Percentiles rank a stretch among this genome's conserved stretches.
Conservation (phyloP, 805 yeast species). For the Martiniozyma abietophila region DNA sequence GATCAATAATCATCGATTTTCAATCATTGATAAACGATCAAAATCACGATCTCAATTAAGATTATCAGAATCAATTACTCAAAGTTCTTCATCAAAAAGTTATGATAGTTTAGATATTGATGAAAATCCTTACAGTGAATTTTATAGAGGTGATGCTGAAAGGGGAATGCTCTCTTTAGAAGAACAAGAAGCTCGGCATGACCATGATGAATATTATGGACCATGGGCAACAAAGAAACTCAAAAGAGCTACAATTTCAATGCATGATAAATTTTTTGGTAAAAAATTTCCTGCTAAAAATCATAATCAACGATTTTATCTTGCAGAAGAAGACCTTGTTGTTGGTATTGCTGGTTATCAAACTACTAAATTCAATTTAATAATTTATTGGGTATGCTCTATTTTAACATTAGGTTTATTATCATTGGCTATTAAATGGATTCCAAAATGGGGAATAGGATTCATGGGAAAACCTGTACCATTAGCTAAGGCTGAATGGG, state of each 20-base stretch:
- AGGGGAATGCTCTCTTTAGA: conserved; percentile 12
- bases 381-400: conserved; percentile 46
- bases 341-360: conserved; percentile 89
- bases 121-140: conserved; percentile 14
- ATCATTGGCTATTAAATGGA: conserved; percentile 73
- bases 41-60: too few relatives aligned
- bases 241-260: conserved; percentile 19
- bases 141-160: conserved; percentile 13
- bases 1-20: not conserved
- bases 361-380: conserved; percentile 37
- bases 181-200: conserved; percentile 18
- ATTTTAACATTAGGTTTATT: conserved; percentile 59
- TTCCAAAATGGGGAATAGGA: conserved; percentile 64
- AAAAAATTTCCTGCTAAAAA: conserved; percentile 33
- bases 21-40: too few relatives aligned
- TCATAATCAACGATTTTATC: conserved; percentile 71
- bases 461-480: conserved; percentile 59
- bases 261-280: conserved; percentile 38
- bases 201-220: conserved; percentile 7
- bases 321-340: conserved; percentile 92
- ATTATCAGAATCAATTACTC: not conserved
- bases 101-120: conserved; percentile 10
- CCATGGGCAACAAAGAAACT: conserved; percentile 9
- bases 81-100: conserved; percentile 2
- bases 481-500: conserved; percentile 82